phyloP scores from a whole-genome alignment of 2,329 filamentous ascomycete genomes.

The Colletotrichum tabaci region DNA sequence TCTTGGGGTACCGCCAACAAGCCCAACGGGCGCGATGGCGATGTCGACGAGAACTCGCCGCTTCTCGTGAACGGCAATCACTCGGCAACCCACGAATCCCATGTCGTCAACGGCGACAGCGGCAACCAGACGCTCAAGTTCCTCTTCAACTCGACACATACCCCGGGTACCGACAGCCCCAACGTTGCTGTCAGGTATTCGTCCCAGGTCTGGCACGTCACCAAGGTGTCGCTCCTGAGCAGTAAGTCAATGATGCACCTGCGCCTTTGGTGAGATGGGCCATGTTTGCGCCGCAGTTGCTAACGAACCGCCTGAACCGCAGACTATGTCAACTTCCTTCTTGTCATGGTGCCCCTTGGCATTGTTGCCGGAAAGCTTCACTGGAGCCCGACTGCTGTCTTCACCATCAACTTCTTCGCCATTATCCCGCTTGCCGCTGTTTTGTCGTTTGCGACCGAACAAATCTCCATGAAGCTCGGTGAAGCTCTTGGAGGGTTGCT shows the following conservation, averaged over 20 bases:
- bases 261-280: neutral
- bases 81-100: slow-evolving; percentile 40
- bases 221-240: slow-evolving; percentile 71
- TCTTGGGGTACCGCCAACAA: slow-evolving; percentile 46
- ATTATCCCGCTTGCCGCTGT: slow-evolving; percentile 83
- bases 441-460: slow-evolving; percentile 83
- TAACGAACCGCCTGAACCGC: slow-evolving; percentile 28
- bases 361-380: slow-evolving; percentile 75
- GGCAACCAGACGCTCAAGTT: slow-evolving; percentile 55
- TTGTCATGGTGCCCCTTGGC: slow-evolving; percentile 81
- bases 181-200: slow-evolving; percentile 62
- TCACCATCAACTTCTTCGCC: slow-evolving; percentile 85
- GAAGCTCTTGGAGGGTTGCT: slow-evolving; percentile 81
- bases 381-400: slow-evolving; percentile 78
- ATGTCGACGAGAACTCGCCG: slow-evolving; percentile 58
- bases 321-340: slow-evolving; percentile 78
- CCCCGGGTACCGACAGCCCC: slow-evolving; percentile 66
- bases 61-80: slow-evolving; percentile 56
- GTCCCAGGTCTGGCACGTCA: slow-evolving; percentile 68
- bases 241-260: slow-evolving; percentile 60
- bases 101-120: slow-evolving; percentile 43
- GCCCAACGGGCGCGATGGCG: slow-evolving; percentile 41
- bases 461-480: slow-evolving; percentile 80
- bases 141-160: slow-evolving; percentile 65
- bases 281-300: neutral